Evolutionary conservation across 2,329 filamentous ascomycete genomes (phyloP).

Genomic region (Coniochaeta prunicola): DNA sequence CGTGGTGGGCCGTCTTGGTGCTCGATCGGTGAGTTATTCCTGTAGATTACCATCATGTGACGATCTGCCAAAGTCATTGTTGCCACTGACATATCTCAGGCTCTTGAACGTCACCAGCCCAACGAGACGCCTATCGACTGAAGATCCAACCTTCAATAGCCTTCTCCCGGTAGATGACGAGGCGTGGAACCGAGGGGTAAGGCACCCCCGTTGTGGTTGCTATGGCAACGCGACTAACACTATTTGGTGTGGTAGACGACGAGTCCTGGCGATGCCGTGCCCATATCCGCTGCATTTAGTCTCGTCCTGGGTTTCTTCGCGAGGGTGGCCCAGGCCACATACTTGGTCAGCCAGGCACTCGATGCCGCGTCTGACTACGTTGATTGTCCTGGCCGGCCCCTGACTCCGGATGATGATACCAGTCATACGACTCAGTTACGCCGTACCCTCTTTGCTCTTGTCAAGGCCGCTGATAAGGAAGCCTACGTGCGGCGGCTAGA

Average conservation of each 20-base stretch:
- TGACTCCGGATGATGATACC: neutral
- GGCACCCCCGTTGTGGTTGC: neutral
- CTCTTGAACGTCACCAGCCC: neutral
- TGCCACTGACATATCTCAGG: neutral
- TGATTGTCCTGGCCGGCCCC: neutral
- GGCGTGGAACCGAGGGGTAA: conserved; percentile 9
- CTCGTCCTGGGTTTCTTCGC: conserved; percentile 1
- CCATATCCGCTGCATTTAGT: neutral
- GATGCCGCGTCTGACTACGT: neutral
- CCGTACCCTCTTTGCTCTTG: conserved; percentile 3
- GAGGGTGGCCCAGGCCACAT: conserved; percentile 2
- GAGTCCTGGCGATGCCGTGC: neutral
- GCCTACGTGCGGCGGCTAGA: neutral
- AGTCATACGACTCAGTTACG: conserved; percentile 4
- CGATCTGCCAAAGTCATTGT: too few relatives aligned
- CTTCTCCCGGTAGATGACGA: conserved; percentile 5
- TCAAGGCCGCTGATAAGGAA: conserved; percentile 1
- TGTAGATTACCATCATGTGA: neutral
- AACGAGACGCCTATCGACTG: neutral
- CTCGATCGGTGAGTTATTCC: conserved; percentile 3
- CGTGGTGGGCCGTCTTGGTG: conserved; percentile 4
- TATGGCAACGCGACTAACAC: neutral
- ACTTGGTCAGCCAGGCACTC: conserved; percentile 3
- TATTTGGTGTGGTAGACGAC: neutral
- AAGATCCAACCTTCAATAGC: conserved; percentile 3